Evolutionary conservation across 1,284 basidiomycete genomes (phyloP).

Genomic region (Vanrija sp.): DNA sequence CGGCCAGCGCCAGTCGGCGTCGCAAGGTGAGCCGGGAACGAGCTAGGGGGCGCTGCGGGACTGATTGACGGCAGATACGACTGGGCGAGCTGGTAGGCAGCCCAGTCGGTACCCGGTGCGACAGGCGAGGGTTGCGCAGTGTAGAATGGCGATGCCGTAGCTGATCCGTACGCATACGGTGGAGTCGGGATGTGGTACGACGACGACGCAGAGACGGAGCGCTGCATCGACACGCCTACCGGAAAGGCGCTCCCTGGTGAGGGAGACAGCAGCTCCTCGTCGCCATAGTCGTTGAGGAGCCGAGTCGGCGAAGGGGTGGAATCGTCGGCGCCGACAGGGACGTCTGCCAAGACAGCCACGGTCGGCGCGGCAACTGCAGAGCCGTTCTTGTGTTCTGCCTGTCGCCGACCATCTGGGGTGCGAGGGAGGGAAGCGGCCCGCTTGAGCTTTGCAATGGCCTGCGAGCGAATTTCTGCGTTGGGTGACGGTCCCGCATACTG

Average conservation of each 20-base stretch:
- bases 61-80: slow-evolving; percentile 39
- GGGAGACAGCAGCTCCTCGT: slow-evolving; percentile 36
- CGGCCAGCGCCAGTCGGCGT: slow-evolving; percentile 16
- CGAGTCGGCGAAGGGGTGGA: slow-evolving; percentile 4
- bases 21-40: slow-evolving; percentile 11
- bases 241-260: slow-evolving; percentile 26
- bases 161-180: slow-evolving; percentile 15
- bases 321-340: slow-evolving; percentile 2
- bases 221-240: slow-evolving; percentile 24
- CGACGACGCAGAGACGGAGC: slow-evolving; percentile 35
- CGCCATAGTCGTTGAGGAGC: slow-evolving; percentile 9
- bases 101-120: slow-evolving; percentile 30
- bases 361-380: slow-evolving; percentile 48
- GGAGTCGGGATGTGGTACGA: slow-evolving; percentile 31
- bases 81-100: slow-evolving; percentile 37
- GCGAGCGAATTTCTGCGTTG: slow-evolving; percentile 54
- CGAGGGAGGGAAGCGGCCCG: slow-evolving; percentile 81
- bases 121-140: slow-evolving; percentile 19
- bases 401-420: slow-evolving; percentile 77
- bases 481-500: slow-evolving; percentile 2
- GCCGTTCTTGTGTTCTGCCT: slow-evolving; percentile 54
- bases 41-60: slow-evolving; percentile 21
- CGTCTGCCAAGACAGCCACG: not conserved
- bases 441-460: slow-evolving; percentile 81
- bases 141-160: slow-evolving; percentile 15